Evolutionary conservation across 2,329 filamentous ascomycete genomes (phyloP), one percentile per base, ranked within the genome.

Genomic region (Colletotrichum karsti): DNA sequence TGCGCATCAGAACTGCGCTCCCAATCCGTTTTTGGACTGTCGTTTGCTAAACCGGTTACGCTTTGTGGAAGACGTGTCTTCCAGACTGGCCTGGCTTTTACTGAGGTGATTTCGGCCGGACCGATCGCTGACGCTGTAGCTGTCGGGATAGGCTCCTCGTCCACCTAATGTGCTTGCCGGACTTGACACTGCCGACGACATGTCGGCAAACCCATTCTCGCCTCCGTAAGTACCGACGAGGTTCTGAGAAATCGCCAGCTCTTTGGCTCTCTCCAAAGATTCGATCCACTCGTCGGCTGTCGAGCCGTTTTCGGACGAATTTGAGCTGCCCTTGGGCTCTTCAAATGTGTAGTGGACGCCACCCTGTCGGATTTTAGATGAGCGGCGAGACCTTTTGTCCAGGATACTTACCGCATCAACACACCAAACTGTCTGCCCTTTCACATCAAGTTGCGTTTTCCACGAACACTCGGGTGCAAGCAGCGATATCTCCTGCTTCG

Each of bases 341-440:
- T 99, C 96, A 75, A 99, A 99, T 13, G 92, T 92, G 77, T 93
- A 96, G 74, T 97, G 95, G 75, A 95, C 92, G 66, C 97, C 95
- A 72, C 90, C 90, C 95, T 97, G 67, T 64, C 60, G 59, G 37
- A 67, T 48, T 37, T 67, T 67, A 67, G 64, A 67, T 64, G 46
- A 64, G 60, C 59, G 64, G 64, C 60, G 53, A 58, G 53, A 59
- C 39, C 41, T 64, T n/a, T 46, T 64, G 44, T 64, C 46, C 37
- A 54, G 51, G 30, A 63, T 22, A 67, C 94, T 86, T 90, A 98
- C 96, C 73, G 93, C 97, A 83, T 98, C 94, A 58, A 98, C 91
- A 79, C 92, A 92, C 93, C 94, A 98, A 67, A 93, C 91, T 28
- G 91, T 91, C 80, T 95, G 88, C 26, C 94, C 95, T 79, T 97